Conservation (phyloP, 371 early-diverging fungal genomes). For the Mycotypha africana region DNA sequence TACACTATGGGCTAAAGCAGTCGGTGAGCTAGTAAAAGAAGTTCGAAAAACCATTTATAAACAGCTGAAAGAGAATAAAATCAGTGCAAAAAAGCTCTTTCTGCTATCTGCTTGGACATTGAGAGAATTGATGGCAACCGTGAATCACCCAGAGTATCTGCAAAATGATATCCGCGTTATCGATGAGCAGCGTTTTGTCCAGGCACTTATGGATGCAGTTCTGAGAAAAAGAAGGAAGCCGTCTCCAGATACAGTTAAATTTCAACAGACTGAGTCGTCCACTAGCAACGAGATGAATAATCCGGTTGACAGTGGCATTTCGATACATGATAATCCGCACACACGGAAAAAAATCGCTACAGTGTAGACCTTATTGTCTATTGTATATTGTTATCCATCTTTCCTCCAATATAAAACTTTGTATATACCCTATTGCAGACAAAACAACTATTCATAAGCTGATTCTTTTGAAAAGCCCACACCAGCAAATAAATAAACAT, state of each 20-base stretch:
- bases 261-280: too few species aligned
- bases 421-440: too few species aligned
- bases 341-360: too few species aligned
- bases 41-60: conserved; percentile 26
- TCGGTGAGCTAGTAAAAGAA: conserved; percentile 34
- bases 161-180: conserved; percentile 10
- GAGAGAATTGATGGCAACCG: conserved; percentile 23
- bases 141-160: conserved; percentile 7
- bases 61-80: conserved; percentile 29
- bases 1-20: conserved; percentile 29
- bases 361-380: too few species aligned
- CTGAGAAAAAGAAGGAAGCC: conserved; percentile 9
- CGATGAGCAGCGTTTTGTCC: conserved; percentile 19
- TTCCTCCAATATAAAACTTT: too few species aligned
- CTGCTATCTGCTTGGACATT: conserved; percentile 39
- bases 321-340: too few species aligned
- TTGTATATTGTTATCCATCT: too few species aligned
- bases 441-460: too few species aligned
- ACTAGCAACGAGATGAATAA: too few species aligned
- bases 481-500: too few species aligned
- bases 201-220: conserved; percentile 15
- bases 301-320: conserved; percentile 9
- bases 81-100: conserved; percentile 27
- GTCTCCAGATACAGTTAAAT: too few species aligned
- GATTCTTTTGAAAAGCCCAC: too few species aligned